phyloP scores from a whole-genome alignment of 2,329 filamentous ascomycete genomes.

The Fusarium floridanum region DNA sequence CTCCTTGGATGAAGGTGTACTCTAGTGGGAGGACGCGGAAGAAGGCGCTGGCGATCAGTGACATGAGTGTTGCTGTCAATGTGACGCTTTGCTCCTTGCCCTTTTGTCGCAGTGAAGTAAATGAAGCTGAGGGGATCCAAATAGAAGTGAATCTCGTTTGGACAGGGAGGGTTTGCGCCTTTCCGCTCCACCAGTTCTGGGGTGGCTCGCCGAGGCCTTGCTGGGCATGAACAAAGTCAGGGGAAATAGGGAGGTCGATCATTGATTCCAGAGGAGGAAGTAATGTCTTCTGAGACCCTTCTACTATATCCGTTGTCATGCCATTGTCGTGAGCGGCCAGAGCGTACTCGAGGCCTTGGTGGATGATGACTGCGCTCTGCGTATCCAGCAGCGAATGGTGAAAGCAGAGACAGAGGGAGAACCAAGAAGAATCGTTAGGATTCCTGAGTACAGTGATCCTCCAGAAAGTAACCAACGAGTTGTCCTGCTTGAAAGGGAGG shows the following conservation, averaged over 20 bases:
- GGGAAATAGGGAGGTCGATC: neutral
- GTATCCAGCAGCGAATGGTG: neutral
- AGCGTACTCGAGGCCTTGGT: neutral
- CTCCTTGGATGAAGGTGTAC: slow-evolving; percentile 13
- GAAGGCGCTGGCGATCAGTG: neutral
- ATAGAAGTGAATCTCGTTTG: neutral
- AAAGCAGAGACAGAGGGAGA: neutral
- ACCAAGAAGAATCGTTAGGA: neutral
- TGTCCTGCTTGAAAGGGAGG: neutral
- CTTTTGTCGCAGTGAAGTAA: neutral
- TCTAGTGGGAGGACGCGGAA: slow-evolving; percentile 8
- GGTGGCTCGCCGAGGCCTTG: neutral
- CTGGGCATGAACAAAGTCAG: neutral
- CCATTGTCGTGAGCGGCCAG: neutral
- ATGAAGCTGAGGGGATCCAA: neutral
- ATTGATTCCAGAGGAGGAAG: neutral
- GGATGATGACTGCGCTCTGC: neutral
- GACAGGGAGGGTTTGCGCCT: neutral
- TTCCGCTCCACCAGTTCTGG: neutral
- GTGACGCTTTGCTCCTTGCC: neutral
- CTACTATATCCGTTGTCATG: neutral
- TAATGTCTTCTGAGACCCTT: neutral
- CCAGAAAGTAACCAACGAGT: neutral
- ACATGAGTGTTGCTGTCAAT: neutral
- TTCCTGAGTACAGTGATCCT: neutral